These are phyloP conservation scores for Ogataea polymorpha DNA, from an alignment of 805 yeast genomes.

Conservation along the genomic window DNA sequence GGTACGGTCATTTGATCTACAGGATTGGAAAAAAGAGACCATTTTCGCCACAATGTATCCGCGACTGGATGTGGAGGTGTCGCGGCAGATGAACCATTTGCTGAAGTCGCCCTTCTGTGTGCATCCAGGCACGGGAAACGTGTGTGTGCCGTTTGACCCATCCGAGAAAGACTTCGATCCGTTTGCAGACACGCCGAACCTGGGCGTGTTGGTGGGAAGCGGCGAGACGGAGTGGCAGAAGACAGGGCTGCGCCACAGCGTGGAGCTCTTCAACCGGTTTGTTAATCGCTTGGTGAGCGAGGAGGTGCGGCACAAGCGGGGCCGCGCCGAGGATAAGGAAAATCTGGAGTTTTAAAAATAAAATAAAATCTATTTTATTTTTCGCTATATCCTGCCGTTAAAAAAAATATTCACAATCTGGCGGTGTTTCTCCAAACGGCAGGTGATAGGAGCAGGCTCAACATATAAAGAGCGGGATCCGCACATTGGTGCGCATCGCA, in stretches of 20 bases:
- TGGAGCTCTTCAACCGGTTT: conserved; percentile 61
- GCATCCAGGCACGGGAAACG: conserved; percentile 93
- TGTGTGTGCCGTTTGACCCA: conserved; percentile 85
- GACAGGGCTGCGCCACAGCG: conserved; percentile 68
- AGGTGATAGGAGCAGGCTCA: not conserved
- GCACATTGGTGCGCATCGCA: not conserved
- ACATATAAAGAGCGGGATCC: not conserved
- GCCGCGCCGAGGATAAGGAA: conserved; percentile 28
- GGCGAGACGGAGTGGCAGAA: conserved; percentile 58
- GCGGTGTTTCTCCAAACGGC: conserved; percentile 11
- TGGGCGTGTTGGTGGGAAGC: conserved; percentile 61
- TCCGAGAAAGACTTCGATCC: conserved; percentile 63
- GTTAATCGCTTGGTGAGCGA: conserved; percentile 56
- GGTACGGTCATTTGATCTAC: conserved; percentile 39
- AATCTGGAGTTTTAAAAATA: conserved; percentile 20
- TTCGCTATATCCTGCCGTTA: conserved; percentile 12
- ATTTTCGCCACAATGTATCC: conserved; percentile 83
- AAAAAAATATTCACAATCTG: not conserved
- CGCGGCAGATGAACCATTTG: conserved; percentile 84
- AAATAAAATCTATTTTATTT: not conserved
- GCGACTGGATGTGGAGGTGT: conserved; percentile 88
- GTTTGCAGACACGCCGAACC: conserved; percentile 66
- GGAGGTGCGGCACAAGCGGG: conserved; percentile 43
- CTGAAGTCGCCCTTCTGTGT: conserved; percentile 95
- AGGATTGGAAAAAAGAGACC: conserved; percentile 75